Base-by-base conservation (phyloP, 768 basidiomycete species). In the Tubosaeta sp. region DNA sequence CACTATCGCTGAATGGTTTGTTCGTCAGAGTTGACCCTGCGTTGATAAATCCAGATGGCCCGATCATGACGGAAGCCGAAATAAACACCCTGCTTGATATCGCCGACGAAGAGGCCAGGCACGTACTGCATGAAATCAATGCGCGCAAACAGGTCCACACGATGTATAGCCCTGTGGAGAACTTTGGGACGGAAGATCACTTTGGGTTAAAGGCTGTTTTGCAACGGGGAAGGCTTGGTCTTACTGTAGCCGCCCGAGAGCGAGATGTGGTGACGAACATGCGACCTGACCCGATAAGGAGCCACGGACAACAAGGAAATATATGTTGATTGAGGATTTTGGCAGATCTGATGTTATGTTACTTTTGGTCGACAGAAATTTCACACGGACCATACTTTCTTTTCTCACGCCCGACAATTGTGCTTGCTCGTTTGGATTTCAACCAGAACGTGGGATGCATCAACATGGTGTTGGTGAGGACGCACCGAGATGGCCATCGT, bases 111-210 rank as follows among this genome's bases (percentile, higher is more conserved):
- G 59, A 60, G 7, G 49, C 55, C 1, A 57, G 26, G 45, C 10
- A 26, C 3, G 55, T 60, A 5, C 34, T 61, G 16, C n/a, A 43
- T 6, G 52, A 57, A 41, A 53, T 60, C 22, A 60, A 60, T 22
- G 48, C 49, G 10, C 51, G 59, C 44, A 60, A 61, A 26, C 55
- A 49, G 26, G 46, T 57, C 7, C 52, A 53, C 27, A 38, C 42
- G 29, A 61, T 61, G 55, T 61, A 61, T 34, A 48, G 48, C 25
- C 51, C 59, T 1, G 16, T 46, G 16, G 51, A 53, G 9, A 31
- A 57, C 14, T 60, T 60, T 33, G 48, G 47, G 7, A 31, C 29
- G 2, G 59, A 60, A 7, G 41, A 42, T 9, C 56, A 57, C 32
- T 45, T 61, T 44, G 59, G 59, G 3, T 45, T 48, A 12, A 48